Conservation (phyloP, 306 rosid genomes). For the Cotoneaster glaucophyllus region DNA sequence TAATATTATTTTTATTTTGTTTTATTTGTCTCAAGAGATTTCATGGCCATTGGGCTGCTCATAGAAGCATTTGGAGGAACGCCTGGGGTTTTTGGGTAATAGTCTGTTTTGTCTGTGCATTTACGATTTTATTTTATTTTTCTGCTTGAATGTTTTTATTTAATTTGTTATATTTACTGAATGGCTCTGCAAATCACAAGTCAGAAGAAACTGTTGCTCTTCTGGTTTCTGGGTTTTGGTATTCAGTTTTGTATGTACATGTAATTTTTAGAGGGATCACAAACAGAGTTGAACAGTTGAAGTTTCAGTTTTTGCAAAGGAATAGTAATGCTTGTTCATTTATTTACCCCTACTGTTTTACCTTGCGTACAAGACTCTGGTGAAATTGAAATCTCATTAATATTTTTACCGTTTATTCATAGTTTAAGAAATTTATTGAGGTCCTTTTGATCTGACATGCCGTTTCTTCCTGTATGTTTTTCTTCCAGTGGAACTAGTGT, state of each 20-base stretch:
- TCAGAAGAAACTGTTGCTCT: constrained; percentile 16
- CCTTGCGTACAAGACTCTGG: constrained; percentile 31
- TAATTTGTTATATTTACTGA: constrained; percentile 7
- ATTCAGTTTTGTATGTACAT: neutral
- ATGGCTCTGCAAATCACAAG: constrained; percentile 20
- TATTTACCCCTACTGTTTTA: constrained; percentile 17
- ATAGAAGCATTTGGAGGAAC: constrained; percentile 18
- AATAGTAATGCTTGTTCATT: constrained; percentile 45
- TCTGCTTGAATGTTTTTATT: constrained; percentile 4
- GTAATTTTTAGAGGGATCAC: neutral
- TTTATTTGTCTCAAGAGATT: constrained; percentile 7
- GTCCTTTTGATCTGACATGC: constrained; percentile 36
- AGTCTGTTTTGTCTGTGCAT: constrained; percentile 31
- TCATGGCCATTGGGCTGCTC: constrained; percentile 41
- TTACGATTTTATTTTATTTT: constrained; percentile 18
- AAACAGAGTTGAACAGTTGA: constrained; percentile 29
- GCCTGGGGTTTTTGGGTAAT: constrained; percentile 15
- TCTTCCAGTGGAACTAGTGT: constrained; percentile 30
- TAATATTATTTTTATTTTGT: neutral
- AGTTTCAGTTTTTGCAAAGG: constrained; percentile 32
- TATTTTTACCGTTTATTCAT: constrained; percentile 14
- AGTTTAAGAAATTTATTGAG: constrained; percentile 10
- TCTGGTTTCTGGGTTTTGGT: constrained; percentile 4
- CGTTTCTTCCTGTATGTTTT: constrained; percentile 29
- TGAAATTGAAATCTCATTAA: constrained; percentile 40